phyloP scores from a whole-genome alignment of 768 basidiomycete species.

The Asterophora parasitica region DNA sequence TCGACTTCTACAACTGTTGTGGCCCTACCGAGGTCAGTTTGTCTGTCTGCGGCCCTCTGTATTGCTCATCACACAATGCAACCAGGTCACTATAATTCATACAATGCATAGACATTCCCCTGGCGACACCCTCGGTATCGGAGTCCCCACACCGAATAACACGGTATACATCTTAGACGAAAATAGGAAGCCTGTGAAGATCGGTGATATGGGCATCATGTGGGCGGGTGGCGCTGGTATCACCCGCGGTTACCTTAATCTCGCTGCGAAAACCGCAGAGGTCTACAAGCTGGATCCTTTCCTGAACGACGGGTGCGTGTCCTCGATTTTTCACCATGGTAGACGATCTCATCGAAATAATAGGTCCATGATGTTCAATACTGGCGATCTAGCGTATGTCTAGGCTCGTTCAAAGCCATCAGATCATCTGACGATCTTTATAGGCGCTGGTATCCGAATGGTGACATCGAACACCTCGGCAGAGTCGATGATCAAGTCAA shows the following conservation, averaged over 20 bases:
- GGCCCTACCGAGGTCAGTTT: slow-evolving; percentile 45
- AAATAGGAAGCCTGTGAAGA: slow-evolving; percentile 30
- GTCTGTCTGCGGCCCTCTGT: not conserved
- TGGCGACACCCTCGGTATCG: slow-evolving; percentile 38
- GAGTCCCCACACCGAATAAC: slow-evolving; percentile 46
- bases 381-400: slow-evolving; percentile 50
- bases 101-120: slow-evolving; percentile 41
- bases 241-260: slow-evolving; percentile 48
- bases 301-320: slow-evolving; percentile 40
- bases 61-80: not conserved
- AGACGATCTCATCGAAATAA: not conserved
- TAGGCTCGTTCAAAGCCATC: not conserved
- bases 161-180: slow-evolving; percentile 34
- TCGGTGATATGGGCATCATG: slow-evolving; percentile 38
- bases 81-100: slow-evolving; percentile 46
- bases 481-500: slow-evolving; percentile 60
- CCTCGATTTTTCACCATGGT: not conserved
- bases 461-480: slow-evolving; percentile 52
- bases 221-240: slow-evolving; percentile 57
- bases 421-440: slow-evolving; percentile 2
- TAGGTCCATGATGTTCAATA: slow-evolving; percentile 52
- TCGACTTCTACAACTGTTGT: slow-evolving; percentile 44
- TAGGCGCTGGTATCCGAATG: slow-evolving; percentile 46
- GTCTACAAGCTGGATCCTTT: slow-evolving; percentile 48
- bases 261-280: slow-evolving; percentile 46